phyloP scores from a whole-genome alignment of 192 early-diverging fungal genomes.

The Backusella tarrabulga region DNA sequence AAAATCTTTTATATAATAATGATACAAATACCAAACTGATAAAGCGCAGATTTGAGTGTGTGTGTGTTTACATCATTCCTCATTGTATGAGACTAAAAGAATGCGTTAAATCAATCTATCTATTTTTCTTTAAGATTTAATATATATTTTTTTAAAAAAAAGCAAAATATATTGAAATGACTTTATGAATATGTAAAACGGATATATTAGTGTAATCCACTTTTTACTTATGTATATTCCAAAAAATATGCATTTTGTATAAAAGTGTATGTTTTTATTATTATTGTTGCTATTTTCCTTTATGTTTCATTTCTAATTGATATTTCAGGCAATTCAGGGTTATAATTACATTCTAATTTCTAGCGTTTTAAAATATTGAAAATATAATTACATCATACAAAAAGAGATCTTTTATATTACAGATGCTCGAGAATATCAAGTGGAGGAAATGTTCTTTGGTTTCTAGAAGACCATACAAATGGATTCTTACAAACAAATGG shows the following conservation, averaged over 20 bases:
- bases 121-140: not conserved
- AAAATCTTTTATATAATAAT: not conserved
- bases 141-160: not conserved
- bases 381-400: not conserved
- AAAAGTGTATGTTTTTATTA: not conserved
- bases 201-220: too few relatives aligned
- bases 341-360: not conserved
- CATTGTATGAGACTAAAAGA: not conserved
- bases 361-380: not conserved
- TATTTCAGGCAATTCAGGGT: slow-evolving; percentile 2
- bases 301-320: not conserved
- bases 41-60: not conserved
- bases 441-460: not conserved
- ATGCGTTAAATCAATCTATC: not conserved
- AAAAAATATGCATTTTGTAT: not conserved
- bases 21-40: not conserved
- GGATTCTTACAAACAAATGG: not conserved
- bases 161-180: not conserved
- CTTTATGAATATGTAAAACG: too few relatives aligned
- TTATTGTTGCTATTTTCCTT: not conserved
- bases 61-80: not conserved
- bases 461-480: not conserved
- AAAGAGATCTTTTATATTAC: not conserved
- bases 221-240: too few relatives aligned
- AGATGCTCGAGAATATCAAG: not conserved